Base-by-base conservation (phyloP, 257 asterid genomes). In the Rhazya stricta region DNA sequence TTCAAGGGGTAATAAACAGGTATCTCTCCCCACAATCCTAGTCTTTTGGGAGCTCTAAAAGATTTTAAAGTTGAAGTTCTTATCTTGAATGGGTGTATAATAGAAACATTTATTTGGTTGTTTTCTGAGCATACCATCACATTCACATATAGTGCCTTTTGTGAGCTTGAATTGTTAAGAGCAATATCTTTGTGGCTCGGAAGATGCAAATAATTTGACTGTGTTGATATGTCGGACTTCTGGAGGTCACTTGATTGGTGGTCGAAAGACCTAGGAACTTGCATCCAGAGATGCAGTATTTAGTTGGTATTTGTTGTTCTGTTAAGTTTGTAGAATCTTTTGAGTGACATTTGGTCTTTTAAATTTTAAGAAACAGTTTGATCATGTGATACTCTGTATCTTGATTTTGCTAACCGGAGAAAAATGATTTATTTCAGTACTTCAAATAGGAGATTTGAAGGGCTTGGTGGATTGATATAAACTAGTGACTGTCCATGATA, bases 1-100 rank as follows among this genome's bases (percentile, higher is more conserved):
- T 80, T 95, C 99, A 36, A 88, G 97, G 87, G 99, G 99, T 67
- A 85, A 95, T 82, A 89, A 88, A 87, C 99, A 95, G 97, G 99
- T 95, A 82, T 51, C 37, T 79, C 60, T 32, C 36, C n/a, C n/a
- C 36, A 15, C 21, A 37, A 42, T n/a, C 41, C 6, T 15, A 29
- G 30, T 27, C 54, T 39, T 29, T 74, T 68, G 54, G 27, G 18
- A 19, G 67, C 42, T 61, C 57, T 41, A 16, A 3, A 19, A 54
- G 43, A 39, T 76, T 81, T 74, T 72, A 68, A 63, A 73, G 65
- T 66, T 65, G 53, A 5, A 29, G 37, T 45, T 51, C 42, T 51
- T 61, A 16, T 34, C 29, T 12, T 11, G 1, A 34, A 45, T 74
- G 43, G 8, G 4, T n/a, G n/a, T 48, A 53, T 27, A 34, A 45